These are phyloP conservation scores for Podospora bellae-mahoneyi DNA, from an alignment of 495 filamentous ascomycete species.

Conservation along the genomic window DNA sequence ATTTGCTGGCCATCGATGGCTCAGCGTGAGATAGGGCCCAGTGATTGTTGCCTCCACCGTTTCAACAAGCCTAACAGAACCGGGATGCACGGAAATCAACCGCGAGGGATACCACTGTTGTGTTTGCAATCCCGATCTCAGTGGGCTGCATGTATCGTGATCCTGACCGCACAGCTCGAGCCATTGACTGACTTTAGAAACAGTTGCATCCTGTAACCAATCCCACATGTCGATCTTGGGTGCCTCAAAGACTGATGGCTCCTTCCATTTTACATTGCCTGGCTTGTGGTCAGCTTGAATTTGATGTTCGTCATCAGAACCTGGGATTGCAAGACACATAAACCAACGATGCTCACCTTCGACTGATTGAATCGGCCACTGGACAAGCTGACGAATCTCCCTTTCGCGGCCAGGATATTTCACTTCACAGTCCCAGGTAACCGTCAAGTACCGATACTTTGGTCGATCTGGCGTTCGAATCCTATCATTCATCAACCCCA, in stretches of 20 bases:
- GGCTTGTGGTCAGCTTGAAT: neutral
- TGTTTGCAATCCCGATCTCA: neutral
- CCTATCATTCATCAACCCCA: slow-evolving; percentile 1
- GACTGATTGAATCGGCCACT: neutral
- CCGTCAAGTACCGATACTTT: neutral
- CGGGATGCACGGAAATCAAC: neutral
- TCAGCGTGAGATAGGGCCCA: neutral
- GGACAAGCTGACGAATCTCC: neutral
- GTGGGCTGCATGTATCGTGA: neutral
- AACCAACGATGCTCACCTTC: neutral
- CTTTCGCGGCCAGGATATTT: neutral
- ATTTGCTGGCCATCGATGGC: slow-evolving; percentile 1
- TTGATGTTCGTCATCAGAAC: no score
- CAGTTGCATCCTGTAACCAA: neutral
- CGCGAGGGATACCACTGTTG: neutral
- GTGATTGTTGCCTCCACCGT: neutral
- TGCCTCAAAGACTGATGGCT: neutral
- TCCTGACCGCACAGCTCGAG: neutral
- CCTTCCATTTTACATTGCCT: neutral
- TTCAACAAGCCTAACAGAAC: neutral
- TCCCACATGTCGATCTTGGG: neutral
- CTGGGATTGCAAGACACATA: no score
- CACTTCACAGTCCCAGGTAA: neutral
- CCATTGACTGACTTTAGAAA: neutral
- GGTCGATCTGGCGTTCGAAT: neutral